phyloP scores from a whole-genome alignment of 495 filamentous ascomycete genomes.

The Parathielavia appendiculata region DNA sequence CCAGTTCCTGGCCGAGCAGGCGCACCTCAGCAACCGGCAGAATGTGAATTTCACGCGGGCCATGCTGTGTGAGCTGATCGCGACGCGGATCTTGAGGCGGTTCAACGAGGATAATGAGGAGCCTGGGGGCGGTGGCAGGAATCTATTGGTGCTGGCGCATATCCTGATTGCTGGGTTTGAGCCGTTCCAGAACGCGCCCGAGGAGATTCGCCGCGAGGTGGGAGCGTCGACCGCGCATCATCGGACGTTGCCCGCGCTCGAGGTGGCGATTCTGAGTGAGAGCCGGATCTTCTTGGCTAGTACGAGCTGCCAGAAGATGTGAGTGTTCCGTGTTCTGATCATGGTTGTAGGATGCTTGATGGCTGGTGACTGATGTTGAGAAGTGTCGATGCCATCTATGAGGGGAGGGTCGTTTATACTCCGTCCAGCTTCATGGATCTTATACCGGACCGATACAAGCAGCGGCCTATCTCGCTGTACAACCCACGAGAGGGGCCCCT shows the following conservation, averaged over 20 bases:
- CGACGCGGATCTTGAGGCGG: conserved; percentile 58
- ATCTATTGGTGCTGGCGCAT: conserved; percentile 60
- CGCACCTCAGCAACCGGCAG: conserved; percentile 59
- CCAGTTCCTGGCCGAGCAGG: conserved; percentile 63
- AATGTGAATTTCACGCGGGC: conserved; percentile 65
- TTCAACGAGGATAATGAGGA: conserved; percentile 64
- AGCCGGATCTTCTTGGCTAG: conserved; percentile 62
- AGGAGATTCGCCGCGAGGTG: conserved; percentile 49
- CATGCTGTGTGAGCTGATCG: conserved; percentile 63
- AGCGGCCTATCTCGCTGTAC: conserved; percentile 64
- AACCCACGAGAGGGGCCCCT: conserved; percentile 58
- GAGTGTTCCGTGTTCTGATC: conserved; percentile 17
- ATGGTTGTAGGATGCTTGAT: not conserved
- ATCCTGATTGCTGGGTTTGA: conserved; percentile 69
- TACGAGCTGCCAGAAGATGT: conserved; percentile 63
- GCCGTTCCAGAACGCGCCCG: conserved; percentile 64
- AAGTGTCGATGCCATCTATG: conserved; percentile 62
- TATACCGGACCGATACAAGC: conserved; percentile 68
- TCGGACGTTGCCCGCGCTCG: conserved; percentile 59
- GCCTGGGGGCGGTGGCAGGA: conserved; percentile 27
- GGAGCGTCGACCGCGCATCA: conserved; percentile 46
- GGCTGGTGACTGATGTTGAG: conserved; percentile 14
- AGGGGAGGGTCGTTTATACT: conserved; percentile 63
- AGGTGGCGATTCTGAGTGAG: conserved; percentile 66
- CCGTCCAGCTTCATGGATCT: conserved; percentile 65